These are phyloP conservation scores for Coemansia sp. DNA, from an alignment of 192 early-diverging fungal genomes.

Conservation along the genomic window DNA sequence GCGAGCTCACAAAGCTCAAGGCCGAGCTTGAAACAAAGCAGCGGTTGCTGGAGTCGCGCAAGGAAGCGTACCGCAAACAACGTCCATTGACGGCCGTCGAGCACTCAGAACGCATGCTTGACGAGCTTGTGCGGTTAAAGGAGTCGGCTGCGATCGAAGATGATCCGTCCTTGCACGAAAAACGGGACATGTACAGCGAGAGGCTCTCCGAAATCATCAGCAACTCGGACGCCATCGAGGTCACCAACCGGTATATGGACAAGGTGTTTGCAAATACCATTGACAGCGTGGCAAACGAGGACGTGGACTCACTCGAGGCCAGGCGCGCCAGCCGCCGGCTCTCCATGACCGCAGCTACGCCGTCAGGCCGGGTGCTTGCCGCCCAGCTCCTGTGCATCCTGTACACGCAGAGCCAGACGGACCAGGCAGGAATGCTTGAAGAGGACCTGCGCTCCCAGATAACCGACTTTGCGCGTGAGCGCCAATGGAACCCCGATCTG, in stretches of 20 bases:
- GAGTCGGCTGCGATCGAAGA: background rate
- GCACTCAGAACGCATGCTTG: conserved; percentile 42
- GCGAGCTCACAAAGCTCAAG: conserved; percentile 25
- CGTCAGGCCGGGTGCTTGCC: conserved; percentile 40
- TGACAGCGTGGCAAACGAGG: conserved; percentile 51
- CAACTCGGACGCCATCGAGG: conserved; percentile 40
- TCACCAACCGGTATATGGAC: conserved; percentile 44
- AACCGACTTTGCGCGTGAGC: conserved; percentile 50
- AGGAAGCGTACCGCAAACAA: conserved; percentile 27
- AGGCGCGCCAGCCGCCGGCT: conserved; percentile 44
- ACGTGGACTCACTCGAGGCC: conserved; percentile 41
- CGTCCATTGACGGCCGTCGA: conserved; percentile 47
- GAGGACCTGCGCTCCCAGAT: conserved; percentile 42
- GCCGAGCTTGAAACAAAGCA: conserved; percentile 42
- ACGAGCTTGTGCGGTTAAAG: conserved; percentile 13
- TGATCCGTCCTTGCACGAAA: conserved; percentile 8
- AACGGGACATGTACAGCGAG: conserved; percentile 16
- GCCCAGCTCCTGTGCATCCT: conserved; percentile 53
- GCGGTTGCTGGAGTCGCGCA: conserved; percentile 33
- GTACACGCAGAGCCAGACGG: conserved; percentile 27
- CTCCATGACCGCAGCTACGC: conserved; percentile 36
- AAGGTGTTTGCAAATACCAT: conserved; percentile 52
- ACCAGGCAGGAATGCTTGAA: conserved; percentile 35
- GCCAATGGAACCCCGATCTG: conserved; percentile 49
- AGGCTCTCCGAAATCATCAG: conserved; percentile 38